Evolutionary conservation across 345 rosid species (phyloP).

Genomic region (Lepidium aucheri): DNA sequence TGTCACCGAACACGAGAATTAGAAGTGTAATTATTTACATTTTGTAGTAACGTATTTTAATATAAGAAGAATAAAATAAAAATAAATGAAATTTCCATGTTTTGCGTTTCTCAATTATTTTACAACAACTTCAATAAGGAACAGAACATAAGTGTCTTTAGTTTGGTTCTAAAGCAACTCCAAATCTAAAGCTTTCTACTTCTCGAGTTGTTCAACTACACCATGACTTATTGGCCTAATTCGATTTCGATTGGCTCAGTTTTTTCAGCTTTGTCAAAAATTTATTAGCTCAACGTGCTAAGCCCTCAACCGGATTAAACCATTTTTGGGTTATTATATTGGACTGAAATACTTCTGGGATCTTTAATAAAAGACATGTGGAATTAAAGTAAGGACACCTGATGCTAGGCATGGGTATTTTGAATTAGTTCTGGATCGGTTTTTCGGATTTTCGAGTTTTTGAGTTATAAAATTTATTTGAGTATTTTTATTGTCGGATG

Average conservation of each 20-base stretch:
- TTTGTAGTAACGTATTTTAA: background rate
- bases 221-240: conserved; percentile 14
- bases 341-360: background rate
- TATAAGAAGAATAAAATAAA: background rate
- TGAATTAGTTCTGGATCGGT: too few species aligned
- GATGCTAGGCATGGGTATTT: too few species aligned
- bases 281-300: background rate
- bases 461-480: too few species aligned
- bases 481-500: too few species aligned
- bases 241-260: conserved; percentile 2
- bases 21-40: background rate
- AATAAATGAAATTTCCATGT: conserved; percentile 5
- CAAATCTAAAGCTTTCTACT: background rate
- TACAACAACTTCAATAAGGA: conserved; percentile 14
- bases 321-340: background rate
- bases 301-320: conserved; percentile 2
- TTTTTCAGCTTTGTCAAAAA: background rate
- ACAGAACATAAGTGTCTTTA: conserved; percentile 17
- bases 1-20: conserved; percentile 5
- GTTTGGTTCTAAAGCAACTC: too few species aligned
- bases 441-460: too few species aligned
- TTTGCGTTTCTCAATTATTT: conserved; percentile 21
- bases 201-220: conserved; percentile 24
- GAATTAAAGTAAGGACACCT: too few species aligned
- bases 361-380: background rate